Conservation (phyloP, 805 yeast species). For the Metschnikowia bowlesiae region DNA sequence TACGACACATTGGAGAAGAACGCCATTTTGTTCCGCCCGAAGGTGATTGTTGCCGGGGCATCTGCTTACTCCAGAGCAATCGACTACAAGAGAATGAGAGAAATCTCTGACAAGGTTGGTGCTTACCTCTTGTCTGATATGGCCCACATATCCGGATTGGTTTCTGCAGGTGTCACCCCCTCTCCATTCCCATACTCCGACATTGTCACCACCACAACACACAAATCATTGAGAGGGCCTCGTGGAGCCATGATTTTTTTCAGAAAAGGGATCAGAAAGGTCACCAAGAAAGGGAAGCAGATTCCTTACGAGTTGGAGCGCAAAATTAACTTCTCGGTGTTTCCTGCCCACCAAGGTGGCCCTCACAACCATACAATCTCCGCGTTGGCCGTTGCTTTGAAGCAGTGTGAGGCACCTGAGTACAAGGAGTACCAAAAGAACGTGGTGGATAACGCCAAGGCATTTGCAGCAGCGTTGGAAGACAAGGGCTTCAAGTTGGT, state of each 20-base stretch:
- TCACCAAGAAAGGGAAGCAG: constrained; percentile 82
- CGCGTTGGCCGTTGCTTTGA: constrained; percentile 91
- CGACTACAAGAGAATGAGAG: constrained; percentile 85
- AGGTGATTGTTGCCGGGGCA: constrained; percentile 93
- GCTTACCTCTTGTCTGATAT: constrained; percentile 91
- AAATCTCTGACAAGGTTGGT: constrained; percentile 88
- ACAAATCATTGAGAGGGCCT: constrained; percentile 97
- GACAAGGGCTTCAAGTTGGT: constrained; percentile 72
- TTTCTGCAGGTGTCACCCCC: constrained; percentile 90
- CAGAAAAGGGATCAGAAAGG: constrained; percentile 88
- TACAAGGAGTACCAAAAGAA: constrained; percentile 79
- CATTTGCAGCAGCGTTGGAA: constrained; percentile 65
- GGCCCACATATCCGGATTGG: constrained; percentile 97
- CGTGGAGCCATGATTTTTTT: constrained; percentile 98
- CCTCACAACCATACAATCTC: constrained; percentile 98
- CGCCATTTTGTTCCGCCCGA: constrained; percentile 87
- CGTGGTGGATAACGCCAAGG: constrained; percentile 77
- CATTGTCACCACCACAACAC: constrained; percentile 96
- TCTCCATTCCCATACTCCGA: constrained; percentile 93
- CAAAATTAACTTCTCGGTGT: constrained; percentile 91
- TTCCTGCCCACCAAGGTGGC: constrained; percentile 99
- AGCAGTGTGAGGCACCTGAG: constrained; percentile 87
- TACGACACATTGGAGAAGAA: constrained; percentile 81
- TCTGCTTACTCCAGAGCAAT: constrained; percentile 91
- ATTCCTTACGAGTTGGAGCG: constrained; percentile 81